These are phyloP conservation scores for Talaromyces islandicus DNA, from an alignment of 2,329 filamentous ascomycete genomes.

Conservation along the genomic window DNA sequence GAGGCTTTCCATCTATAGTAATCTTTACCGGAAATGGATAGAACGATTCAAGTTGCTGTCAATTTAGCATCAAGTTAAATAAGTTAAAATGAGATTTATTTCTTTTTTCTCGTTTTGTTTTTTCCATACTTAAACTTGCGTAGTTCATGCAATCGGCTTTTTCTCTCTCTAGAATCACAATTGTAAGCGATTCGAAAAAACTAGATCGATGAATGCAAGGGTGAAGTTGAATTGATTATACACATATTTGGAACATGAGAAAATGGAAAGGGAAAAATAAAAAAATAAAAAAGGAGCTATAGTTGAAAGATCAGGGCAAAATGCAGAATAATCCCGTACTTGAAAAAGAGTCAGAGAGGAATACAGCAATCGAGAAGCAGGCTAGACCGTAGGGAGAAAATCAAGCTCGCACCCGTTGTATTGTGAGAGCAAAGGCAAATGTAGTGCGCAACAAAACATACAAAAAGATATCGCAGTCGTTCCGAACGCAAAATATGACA, in stretches of 20 bases:
- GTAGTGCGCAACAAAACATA: not conserved
- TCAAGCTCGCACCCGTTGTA: not conserved
- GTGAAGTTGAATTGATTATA: not conserved
- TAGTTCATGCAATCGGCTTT: not conserved
- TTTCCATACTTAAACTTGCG: not conserved
- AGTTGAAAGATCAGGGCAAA: not conserved
- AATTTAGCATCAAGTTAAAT: not conserved
- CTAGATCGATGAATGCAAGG: not conserved
- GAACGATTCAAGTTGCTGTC: not conserved
- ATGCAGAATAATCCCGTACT: slow-evolving; percentile 2
- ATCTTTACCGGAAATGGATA: slow-evolving; percentile 8
- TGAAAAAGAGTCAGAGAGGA: slow-evolving; percentile 9
- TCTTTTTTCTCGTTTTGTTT: not conserved
- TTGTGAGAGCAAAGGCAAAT: not conserved
- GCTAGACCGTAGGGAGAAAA: not conserved
- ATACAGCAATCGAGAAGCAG: not conserved
- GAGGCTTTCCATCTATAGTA: slow-evolving; percentile 9
- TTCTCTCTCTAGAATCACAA: not conserved
- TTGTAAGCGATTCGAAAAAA: not conserved
- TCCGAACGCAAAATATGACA: slow-evolving; percentile 12
- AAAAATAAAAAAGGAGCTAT: not conserved
- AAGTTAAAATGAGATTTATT: not conserved
- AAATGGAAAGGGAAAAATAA: too few relatives aligned
- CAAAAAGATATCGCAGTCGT: slow-evolving; percentile 11
- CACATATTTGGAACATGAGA: not conserved